Base-by-base conservation (phyloP, 352 stramenopile genomes). In the Achlya hypogyna region DNA sequence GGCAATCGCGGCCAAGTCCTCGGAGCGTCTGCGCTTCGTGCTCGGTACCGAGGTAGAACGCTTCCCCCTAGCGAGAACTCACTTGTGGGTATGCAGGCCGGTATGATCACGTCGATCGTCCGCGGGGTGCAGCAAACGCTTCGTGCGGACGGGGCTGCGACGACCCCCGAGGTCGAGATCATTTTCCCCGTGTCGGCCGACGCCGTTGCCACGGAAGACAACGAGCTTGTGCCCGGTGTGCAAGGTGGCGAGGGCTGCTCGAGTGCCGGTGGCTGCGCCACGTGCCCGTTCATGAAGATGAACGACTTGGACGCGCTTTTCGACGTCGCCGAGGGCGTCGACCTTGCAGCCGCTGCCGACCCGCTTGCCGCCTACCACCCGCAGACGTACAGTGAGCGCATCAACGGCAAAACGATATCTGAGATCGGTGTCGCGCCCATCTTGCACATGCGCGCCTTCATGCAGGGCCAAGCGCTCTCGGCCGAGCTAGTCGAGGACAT, bases 211-310 rank as follows among this genome's bases (percentile, higher is more conserved):
- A 96, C 73, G 0, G 81, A 91, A 69, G 52, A n/a, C 28, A 78
- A 82, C 0, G 76, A 85, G 32, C 73, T 98, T 25, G 91, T 98
- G 27, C 92, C 92, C 10, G 92, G 93, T 51, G 91, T 97, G 16
- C 75, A 82, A 60, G 95, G 94, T 25, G 94, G 93, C 22, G 96
- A 99, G 75, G 96, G 95, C 31, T 98, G 96, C 78, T 97, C 87
- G n/a, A 98, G 93, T 54, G 93, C 94, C 27, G 96, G 96, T 27
- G 96, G 96, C 52, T 99, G 96, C 68, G 96, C 96, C 18, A 99
- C 96, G 12, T 99, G 96, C 58, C 96, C 96, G 4, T 99, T 98
- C 71, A 99, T 99, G 96, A 98, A 98, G 78, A 98, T 98, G 95
- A 99, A 99, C 79, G 91, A 98, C 78, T 87, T 99, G 42, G 95